These are phyloP conservation scores for Ustilago loliicola DNA, from an alignment of 1,284 basidiomycete genomes.

Conservation along the genomic window DNA sequence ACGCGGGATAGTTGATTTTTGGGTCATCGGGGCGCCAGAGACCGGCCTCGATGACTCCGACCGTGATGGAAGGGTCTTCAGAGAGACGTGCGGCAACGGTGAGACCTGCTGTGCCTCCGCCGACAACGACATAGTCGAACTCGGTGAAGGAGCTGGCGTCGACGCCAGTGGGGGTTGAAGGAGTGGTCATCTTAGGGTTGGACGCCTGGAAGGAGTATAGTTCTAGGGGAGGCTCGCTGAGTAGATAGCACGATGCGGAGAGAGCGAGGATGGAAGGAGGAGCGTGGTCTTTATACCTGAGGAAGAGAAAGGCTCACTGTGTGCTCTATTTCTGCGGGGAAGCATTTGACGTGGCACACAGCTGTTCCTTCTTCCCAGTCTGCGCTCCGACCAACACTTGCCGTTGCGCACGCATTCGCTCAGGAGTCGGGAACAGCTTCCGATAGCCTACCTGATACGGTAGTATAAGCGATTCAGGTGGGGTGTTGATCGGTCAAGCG, in stretches of 20 bases:
- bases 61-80: constrained; percentile 50
- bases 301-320: neutral
- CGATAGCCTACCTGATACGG: neutral
- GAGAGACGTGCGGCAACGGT: constrained; percentile 55
- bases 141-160: constrained; percentile 43
- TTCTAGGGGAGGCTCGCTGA: neutral
- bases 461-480: no score
- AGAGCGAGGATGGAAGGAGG: neutral
- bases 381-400: neutral
- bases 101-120: constrained; percentile 60
- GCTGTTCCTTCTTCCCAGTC: neutral
- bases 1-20: constrained; percentile 56
- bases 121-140: constrained; percentile 60
- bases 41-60: constrained; percentile 61
- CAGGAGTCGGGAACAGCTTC: neutral
- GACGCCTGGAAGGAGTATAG: neutral
- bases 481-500: neutral
- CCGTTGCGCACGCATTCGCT: no score
- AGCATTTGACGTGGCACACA: constrained; percentile 2
- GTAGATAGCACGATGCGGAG: neutral
- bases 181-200: constrained; percentile 17
- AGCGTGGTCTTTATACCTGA: neutral
- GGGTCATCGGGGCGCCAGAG: constrained; percentile 56
- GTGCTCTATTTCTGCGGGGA: neutral
- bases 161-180: constrained; percentile 52